phyloP scores from a whole-genome alignment of 2,329 filamentous ascomycete species.

The Monilinia aucupariae region DNA sequence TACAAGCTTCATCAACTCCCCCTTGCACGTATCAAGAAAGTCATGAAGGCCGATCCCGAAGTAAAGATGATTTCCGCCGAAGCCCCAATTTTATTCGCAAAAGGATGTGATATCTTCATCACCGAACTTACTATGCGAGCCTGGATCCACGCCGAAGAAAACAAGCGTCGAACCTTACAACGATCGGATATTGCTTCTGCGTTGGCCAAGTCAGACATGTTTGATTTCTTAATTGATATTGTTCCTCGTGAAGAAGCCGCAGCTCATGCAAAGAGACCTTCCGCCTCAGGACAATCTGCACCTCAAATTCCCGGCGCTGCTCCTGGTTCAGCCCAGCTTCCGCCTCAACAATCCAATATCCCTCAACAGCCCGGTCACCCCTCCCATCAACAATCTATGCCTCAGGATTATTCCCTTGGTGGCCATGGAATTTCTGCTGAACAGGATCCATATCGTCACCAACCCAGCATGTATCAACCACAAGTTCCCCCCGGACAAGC shows the following conservation, averaged over 20 bases:
- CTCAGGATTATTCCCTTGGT: slow-evolving; percentile 56
- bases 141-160: slow-evolving; percentile 99
- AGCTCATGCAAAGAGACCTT: slow-evolving; percentile 73
- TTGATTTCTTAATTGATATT: slow-evolving; percentile 98
- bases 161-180: slow-evolving; percentile 92
- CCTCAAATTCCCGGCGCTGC: slow-evolving; percentile 44
- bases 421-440: slow-evolving; percentile 59
- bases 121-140: slow-evolving; percentile 98
- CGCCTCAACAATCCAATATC: slow-evolving; percentile 44
- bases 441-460: slow-evolving; percentile 68
- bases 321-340: slow-evolving; percentile 46
- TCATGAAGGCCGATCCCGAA: slow-evolving; percentile 99
- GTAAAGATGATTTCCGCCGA: slow-evolving; percentile 99
- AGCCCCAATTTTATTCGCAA: slow-evolving; percentile 94
- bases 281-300: slow-evolving; percentile 40
- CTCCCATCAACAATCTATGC: slow-evolving; percentile 50
- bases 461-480: slow-evolving; percentile 74
- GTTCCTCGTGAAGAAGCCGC: slow-evolving; percentile 92
- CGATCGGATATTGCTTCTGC: slow-evolving; percentile 95
- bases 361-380: slow-evolving; percentile 43
- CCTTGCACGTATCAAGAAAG: slow-evolving; percentile 97
- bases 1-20: slow-evolving; percentile 98
- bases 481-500: slow-evolving; percentile 70
- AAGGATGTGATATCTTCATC: slow-evolving; percentile 98
- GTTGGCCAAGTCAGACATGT: slow-evolving; percentile 97